A percentile compares a stretch with the other conserved stretches of the same genome.
These are phyloP conservation scores for Solanum corneliomulleri DNA, from an alignment of 257 asterid genomes.

Conservation along the genomic window DNA sequence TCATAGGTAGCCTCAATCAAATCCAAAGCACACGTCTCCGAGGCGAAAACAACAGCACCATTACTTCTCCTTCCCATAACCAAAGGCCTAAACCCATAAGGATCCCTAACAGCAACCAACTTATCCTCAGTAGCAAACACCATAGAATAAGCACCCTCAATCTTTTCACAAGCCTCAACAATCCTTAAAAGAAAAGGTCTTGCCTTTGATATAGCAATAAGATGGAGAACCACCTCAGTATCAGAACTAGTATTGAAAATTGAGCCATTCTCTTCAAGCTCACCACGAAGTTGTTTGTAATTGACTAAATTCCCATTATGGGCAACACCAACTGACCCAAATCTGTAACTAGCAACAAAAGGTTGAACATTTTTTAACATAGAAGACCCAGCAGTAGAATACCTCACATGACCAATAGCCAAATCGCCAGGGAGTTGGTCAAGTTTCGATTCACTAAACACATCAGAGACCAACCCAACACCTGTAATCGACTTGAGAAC, in stretches of 20 bases:
- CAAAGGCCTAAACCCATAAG: constrained; percentile 36
- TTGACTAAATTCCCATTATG: constrained; percentile 94
- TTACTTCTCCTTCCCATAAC: constrained; percentile 47
- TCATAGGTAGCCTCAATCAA: constrained; percentile 71
- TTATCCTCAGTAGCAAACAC: constrained; percentile 42
- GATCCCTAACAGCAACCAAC: constrained; percentile 40
- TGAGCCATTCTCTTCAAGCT: constrained; percentile 76
- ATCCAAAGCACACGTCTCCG: constrained; percentile 42
- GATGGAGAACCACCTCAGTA: constrained; percentile 80
- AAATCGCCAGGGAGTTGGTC: constrained; percentile 59
- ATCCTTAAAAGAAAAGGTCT: constrained; percentile 72
- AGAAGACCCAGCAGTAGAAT: constrained; percentile 86
- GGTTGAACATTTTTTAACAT: constrained; percentile 97
- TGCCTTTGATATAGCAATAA: constrained; percentile 80
- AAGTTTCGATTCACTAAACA: constrained; percentile 61
- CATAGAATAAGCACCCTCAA: constrained; percentile 86
- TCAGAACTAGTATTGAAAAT: constrained; percentile 83
- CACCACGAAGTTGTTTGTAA: constrained; percentile 58
- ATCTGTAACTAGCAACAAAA: constrained; percentile 77
- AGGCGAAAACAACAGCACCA: constrained; percentile 36
- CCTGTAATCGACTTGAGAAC: constrained; percentile 73
- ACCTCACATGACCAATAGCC: constrained; percentile 95
- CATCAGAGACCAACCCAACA: constrained; percentile 81
- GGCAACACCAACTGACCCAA: constrained; percentile 90
- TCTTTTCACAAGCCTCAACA: constrained; percentile 82